Evolutionary conservation across 1,139 yeast genomes (phyloP).

Genomic region (Citeromyces hawaiiensis): DNA sequence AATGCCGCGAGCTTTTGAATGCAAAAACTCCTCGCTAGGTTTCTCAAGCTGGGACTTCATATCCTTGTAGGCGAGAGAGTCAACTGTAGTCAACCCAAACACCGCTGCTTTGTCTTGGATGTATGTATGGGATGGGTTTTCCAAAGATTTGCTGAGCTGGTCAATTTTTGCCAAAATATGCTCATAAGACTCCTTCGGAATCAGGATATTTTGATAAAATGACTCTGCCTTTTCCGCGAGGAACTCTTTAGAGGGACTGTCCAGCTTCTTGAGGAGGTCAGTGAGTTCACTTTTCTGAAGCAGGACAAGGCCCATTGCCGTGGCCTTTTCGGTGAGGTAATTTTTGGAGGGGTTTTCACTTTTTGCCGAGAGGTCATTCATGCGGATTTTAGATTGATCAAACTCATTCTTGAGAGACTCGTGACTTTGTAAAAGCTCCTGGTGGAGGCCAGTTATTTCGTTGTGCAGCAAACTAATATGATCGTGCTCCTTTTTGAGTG

Average conservation of each 20-base stretch:
- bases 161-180: background rate
- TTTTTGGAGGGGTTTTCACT: slow-evolving; percentile 19
- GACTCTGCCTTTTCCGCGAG: slow-evolving; percentile 2
- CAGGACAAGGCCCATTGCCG: slow-evolving; percentile 17
- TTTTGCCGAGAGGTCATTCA: background rate
- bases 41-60: slow-evolving; percentile 4
- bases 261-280: background rate
- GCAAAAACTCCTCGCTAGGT: slow-evolving; percentile 15
- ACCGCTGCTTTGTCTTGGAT: slow-evolving; percentile 5
- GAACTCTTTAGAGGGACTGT: slow-evolving; percentile 3
- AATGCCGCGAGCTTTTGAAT: slow-evolving; percentile 12
- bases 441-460: background rate
- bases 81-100: background rate
- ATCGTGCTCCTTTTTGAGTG: background rate
- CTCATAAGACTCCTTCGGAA: background rate
- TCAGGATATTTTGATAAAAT: background rate
- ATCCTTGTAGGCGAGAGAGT: background rate
- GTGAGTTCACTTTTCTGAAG: slow-evolving; percentile 3
- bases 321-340: slow-evolving; percentile 21
- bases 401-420: background rate
- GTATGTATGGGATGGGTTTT: slow-evolving; percentile 4
- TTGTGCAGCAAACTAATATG: background rate
- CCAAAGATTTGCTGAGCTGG: background rate
- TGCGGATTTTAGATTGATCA: background rate
- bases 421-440: background rate